Conservation (phyloP, 371 early-diverging fungal genomes). For the Rhizopus stolonifer region DNA sequence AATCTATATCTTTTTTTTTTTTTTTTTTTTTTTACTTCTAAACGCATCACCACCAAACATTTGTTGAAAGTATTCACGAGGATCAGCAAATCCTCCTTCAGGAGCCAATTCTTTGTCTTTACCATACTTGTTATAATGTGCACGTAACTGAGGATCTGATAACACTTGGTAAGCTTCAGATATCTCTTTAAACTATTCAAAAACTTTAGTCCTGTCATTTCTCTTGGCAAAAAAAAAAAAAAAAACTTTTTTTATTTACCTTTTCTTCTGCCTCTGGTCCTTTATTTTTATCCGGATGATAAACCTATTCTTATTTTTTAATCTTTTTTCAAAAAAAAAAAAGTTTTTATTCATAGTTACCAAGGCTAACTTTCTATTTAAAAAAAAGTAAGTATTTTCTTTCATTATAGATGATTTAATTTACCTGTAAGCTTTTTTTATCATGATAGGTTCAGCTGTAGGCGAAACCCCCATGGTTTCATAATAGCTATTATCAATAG, state of each 20-base stretch:
- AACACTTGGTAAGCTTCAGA: slow-evolving; percentile 95
- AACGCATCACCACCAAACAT: slow-evolving; percentile 96
- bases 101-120: slow-evolving; percentile 69
- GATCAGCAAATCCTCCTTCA: slow-evolving; percentile 81
- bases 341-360: slow-evolving; percentile 19
- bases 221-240: neutral
- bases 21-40: slow-evolving; percentile 40
- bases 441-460: slow-evolving; percentile 79
- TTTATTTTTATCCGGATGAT: slow-evolving; percentile 97
- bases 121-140: slow-evolving; percentile 88
- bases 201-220: neutral
- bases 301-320: slow-evolving; percentile 52
- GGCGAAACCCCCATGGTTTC: slow-evolving; percentile 81
- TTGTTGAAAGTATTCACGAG: slow-evolving; percentile 89
- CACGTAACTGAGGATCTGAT: slow-evolving; percentile 86
- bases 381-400: neutral
- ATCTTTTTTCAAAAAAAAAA: neutral
- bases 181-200: slow-evolving; percentile 81
- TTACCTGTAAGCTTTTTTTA: slow-evolving; percentile 93
- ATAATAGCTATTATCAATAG: slow-evolving; percentile 79
- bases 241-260: slow-evolving; percentile 41
- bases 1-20: too few relatives aligned
- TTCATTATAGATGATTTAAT: slow-evolving; percentile 8
- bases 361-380: slow-evolving; percentile 46
- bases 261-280: slow-evolving; percentile 86